These are phyloP conservation scores for Carex arenaria DNA, from an alignment of 202 grass and related monocot genomes.

Conservation along the genomic window DNA sequence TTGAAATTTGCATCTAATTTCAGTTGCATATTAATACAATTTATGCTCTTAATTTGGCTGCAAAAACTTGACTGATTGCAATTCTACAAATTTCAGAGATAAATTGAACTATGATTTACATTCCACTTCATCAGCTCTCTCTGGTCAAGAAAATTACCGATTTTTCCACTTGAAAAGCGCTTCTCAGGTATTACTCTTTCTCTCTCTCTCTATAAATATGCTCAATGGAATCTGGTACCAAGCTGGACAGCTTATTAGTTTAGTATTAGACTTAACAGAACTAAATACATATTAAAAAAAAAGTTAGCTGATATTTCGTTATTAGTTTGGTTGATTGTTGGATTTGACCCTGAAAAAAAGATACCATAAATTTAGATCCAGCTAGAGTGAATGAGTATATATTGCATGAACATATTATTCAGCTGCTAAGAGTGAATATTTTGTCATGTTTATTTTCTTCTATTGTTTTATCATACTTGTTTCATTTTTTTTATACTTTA, in stretches of 20 bases:
- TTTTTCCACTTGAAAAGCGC: slow-evolving; percentile 89
- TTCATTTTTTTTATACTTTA: not conserved
- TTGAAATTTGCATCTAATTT: not conserved
- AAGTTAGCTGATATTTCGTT: not conserved
- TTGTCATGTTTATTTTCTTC: not conserved
- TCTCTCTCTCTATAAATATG: not conserved
- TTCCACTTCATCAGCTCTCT: slow-evolving; percentile 18
- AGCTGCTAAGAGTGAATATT: not conserved
- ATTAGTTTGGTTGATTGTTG: not conserved
- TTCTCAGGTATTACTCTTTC: slow-evolving; percentile 42
- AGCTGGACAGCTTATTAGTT: not conserved
- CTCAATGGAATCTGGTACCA: not conserved
- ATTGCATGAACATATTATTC: not conserved
- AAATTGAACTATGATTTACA: slow-evolving; percentile 23
- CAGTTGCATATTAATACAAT: not conserved
- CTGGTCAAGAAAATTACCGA: slow-evolving; percentile 27
- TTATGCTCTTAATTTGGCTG: not conserved
- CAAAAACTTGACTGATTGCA: slow-evolving; percentile 15
- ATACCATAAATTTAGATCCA: not conserved
- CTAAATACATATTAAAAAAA: not conserved
- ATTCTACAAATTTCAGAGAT: slow-evolving; percentile 33
- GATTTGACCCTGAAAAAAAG: not conserved
- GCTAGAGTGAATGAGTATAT: not conserved
- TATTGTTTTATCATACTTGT: slow-evolving; percentile 7
- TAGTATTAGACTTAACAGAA: not conserved